A percentile compares a stretch with the other conserved stretches of the same genome.
phyloP scores from a whole-genome alignment of 257 asterid species.

The Solanum raphanifolium region DNA sequence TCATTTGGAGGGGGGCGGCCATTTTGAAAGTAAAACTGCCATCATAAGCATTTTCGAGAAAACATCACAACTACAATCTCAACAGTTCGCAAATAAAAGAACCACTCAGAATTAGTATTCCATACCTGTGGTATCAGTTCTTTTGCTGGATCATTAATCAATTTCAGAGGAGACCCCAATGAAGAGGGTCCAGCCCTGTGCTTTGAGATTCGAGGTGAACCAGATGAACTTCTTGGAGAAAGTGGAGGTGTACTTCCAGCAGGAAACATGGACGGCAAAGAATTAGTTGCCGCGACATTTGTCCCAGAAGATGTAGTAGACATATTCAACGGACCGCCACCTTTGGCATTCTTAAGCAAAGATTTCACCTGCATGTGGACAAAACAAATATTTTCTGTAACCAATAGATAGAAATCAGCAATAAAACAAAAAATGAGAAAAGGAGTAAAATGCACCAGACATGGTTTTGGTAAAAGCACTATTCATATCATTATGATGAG shows the following conservation, averaged over 20 bases:
- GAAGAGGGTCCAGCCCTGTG: conserved; percentile 83
- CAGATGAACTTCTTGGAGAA: conserved; percentile 96
- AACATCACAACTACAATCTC: neutral
- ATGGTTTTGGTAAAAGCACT: neutral
- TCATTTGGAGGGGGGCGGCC: conserved; percentile 94
- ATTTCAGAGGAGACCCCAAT: conserved; percentile 77
- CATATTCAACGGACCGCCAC: conserved; percentile 59
- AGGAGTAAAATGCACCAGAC: neutral
- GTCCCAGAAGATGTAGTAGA: conserved; percentile 51
- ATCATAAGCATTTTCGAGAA: conserved; percentile 7
- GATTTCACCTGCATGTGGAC: conserved; percentile 63
- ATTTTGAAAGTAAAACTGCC: conserved; percentile 90
- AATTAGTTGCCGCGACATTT: conserved; percentile 54
- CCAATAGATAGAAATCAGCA: neutral
- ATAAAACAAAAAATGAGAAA: neutral
- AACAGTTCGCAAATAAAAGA: neutral
- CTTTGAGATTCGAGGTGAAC: conserved; percentile 86
- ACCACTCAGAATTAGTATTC: conserved; percentile 4
- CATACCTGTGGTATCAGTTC: conserved; percentile 94
- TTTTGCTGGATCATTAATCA: conserved; percentile 75
- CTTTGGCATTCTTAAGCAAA: conserved; percentile 73
- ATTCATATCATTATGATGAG: neutral
- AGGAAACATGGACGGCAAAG: conserved; percentile 94
- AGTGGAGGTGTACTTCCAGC: conserved; percentile 99
- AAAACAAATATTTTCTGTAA: neutral